These are phyloP conservation scores for Prunus salicina DNA, from an alignment of 306 rosid species.

Conservation along the genomic window DNA sequence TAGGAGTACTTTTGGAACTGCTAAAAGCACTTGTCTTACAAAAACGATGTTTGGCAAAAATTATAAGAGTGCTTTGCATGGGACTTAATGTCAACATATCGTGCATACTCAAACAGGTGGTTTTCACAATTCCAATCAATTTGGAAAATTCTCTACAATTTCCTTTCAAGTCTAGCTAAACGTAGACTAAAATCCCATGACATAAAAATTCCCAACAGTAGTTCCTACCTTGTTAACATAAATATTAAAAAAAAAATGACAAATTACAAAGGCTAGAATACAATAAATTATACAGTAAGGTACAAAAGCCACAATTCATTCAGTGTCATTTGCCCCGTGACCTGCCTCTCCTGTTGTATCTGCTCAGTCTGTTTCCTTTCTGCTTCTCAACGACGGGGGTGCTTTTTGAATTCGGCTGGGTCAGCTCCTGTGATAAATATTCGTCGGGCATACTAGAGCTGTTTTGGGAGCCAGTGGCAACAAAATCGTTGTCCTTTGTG, in stretches of 20 bases:
- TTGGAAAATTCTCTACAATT: background rate
- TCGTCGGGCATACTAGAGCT: constrained; percentile 46
- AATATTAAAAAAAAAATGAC: background rate
- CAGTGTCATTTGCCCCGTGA: constrained; percentile 39
- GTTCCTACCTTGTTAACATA: constrained; percentile 8
- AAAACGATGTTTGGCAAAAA: background rate
- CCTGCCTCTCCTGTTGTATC: constrained; percentile 22
- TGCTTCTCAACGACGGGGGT: background rate
- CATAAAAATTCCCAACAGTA: background rate
- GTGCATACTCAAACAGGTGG: background rate
- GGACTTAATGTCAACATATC: background rate
- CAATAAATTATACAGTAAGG: constrained; percentile 30
- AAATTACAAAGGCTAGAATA: constrained; percentile 36
- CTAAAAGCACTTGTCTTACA: too few relatives aligned
- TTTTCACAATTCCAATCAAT: background rate
- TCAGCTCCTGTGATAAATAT: constrained; percentile 32
- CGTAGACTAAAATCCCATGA: background rate
- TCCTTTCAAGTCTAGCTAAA: background rate
- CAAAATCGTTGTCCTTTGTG: constrained; percentile 32
- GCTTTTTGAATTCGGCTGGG: constrained; percentile 22
- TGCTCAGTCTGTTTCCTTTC: background rate
- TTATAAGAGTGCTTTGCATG: background rate
- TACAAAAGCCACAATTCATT: constrained; percentile 5
- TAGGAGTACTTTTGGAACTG: too few relatives aligned
- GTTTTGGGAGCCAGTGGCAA: constrained; percentile 47